phyloP scores from a whole-genome alignment of 164 flowering plant species.

The Echeveria elegans region DNA sequence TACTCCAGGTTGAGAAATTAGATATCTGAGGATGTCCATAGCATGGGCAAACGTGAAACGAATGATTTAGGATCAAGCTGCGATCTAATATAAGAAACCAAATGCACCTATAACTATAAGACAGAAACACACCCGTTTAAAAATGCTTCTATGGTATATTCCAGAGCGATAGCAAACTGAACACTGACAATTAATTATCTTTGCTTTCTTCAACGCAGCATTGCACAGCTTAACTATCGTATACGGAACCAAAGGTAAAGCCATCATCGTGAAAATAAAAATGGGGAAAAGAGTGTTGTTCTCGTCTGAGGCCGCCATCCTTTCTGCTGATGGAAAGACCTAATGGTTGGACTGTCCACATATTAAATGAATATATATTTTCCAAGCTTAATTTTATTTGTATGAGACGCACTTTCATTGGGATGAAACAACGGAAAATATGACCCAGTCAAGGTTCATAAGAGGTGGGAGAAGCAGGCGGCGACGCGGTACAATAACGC shows the following conservation, averaged over 20 bases:
- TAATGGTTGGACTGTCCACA: neutral
- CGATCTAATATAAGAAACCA: neutral
- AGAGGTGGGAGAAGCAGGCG: no score
- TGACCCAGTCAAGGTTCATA: no score
- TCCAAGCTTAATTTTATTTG: no score
- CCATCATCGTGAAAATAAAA: constrained; percentile 86
- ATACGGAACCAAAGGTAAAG: constrained; percentile 89
- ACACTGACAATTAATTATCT: constrained; percentile 71
- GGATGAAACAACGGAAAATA: no score
- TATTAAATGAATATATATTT: neutral
- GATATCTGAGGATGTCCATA: constrained; percentile 48
- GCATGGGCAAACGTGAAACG: neutral
- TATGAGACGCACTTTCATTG: no score
- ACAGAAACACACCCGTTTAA: constrained; percentile 42
- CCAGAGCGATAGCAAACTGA: constrained; percentile 65
- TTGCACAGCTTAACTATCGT: constrained; percentile 62
- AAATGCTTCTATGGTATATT: constrained; percentile 73
- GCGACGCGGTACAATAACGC: no score
- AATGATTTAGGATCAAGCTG: neutral
- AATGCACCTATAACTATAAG: neutral
- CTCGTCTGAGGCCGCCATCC: constrained; percentile 85
- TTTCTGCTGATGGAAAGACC: neutral
- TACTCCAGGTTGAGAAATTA: constrained; percentile 75
- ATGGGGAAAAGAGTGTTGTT: constrained; percentile 81
- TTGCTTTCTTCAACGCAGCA: constrained; percentile 60